Conservation (phyloP, 352 stramenopile species). For the Thalassiosira exigua region DNA sequence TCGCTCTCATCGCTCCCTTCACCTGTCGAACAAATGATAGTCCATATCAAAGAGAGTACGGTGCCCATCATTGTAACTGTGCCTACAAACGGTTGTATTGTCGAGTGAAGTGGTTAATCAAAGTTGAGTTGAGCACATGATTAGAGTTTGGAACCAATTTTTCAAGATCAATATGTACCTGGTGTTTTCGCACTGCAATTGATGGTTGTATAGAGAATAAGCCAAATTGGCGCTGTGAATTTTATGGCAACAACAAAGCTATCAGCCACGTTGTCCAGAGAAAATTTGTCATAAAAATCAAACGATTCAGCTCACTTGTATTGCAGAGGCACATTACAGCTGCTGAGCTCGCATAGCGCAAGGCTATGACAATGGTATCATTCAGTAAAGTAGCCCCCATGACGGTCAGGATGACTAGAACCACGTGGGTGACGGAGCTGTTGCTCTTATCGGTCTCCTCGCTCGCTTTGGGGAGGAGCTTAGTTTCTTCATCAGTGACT, state of each 20-base stretch:
- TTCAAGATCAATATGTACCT: neutral
- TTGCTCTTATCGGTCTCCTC: neutral
- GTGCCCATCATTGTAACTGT: conserved; percentile 17
- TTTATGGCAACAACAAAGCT: too few relatives aligned
- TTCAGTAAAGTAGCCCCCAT: conserved; percentile 25
- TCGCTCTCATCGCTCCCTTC: neutral
- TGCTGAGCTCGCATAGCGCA: conserved; percentile 33
- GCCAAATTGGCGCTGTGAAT: conserved; percentile 29
- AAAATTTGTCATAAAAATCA: neutral
- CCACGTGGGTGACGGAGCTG: conserved; percentile 1
- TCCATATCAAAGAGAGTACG: conserved; percentile 16
- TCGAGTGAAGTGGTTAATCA: too few relatives aligned
- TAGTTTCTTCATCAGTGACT: neutral
- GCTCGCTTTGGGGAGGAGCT: neutral
- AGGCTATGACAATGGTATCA: conserved; percentile 26
- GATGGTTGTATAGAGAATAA: conserved; percentile 29
- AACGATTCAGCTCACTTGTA: conserved; percentile 17
- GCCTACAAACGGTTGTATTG: too few relatives aligned
- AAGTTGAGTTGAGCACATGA: too few relatives aligned
- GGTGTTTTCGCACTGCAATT: conserved; percentile 17
- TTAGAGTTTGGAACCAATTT: too few relatives aligned
- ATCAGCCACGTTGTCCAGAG: too few relatives aligned
- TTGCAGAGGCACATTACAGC: conserved; percentile 40
- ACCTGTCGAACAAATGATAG: conserved; percentile 24
- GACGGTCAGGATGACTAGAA: conserved; percentile 17